Evolutionary conservation across 1,139 yeast genomes (phyloP).

Genomic region (Scheffersomyces segobiensis): DNA sequence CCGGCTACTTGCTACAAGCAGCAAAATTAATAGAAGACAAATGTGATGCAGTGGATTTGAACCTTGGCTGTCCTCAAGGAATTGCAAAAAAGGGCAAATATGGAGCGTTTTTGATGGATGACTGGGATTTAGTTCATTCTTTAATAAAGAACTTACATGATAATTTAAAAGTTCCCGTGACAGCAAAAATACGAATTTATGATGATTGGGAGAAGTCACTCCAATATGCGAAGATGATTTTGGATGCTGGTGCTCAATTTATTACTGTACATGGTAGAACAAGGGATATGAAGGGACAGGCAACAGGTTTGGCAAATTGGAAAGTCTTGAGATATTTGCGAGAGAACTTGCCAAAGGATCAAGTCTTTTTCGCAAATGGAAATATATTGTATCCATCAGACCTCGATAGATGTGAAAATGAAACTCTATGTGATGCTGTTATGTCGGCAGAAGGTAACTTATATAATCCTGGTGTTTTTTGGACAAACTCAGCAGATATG

Average conservation of each 20-base stretch:
- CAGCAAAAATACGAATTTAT: slow-evolving; percentile 92
- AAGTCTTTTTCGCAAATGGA: slow-evolving; percentile 93
- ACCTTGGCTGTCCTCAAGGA: slow-evolving; percentile 97
- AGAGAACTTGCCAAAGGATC: slow-evolving; percentile 77
- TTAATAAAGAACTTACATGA: slow-evolving; percentile 73
- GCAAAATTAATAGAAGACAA: slow-evolving; percentile 76
- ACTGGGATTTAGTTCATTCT: slow-evolving; percentile 80
- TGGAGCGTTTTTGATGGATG: slow-evolving; percentile 96
- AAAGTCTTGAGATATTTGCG: slow-evolving; percentile 68
- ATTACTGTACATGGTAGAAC: slow-evolving; percentile 95
- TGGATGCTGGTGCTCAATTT: slow-evolving; percentile 93
- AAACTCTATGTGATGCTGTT: slow-evolving; percentile 79
- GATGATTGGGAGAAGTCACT: slow-evolving; percentile 84
- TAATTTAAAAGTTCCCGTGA: slow-evolving; percentile 80
- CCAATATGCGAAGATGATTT: slow-evolving; percentile 87
- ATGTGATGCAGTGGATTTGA: slow-evolving; percentile 95
- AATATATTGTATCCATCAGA: slow-evolving; percentile 86
- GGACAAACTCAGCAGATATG: slow-evolving; percentile 51
- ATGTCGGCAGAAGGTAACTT: slow-evolving; percentile 98
- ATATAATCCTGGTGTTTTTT: slow-evolving; percentile 90
- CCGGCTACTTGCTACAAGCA: slow-evolving; percentile 77
- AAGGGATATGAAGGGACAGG: slow-evolving; percentile 95
- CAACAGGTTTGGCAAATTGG: slow-evolving; percentile 97
- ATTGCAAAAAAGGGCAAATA: slow-evolving; percentile 93
- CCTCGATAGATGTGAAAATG: slow-evolving; percentile 61